Base-by-base conservation (phyloP, 1,139 yeast species). In the Waltiozyma sp. region DNA sequence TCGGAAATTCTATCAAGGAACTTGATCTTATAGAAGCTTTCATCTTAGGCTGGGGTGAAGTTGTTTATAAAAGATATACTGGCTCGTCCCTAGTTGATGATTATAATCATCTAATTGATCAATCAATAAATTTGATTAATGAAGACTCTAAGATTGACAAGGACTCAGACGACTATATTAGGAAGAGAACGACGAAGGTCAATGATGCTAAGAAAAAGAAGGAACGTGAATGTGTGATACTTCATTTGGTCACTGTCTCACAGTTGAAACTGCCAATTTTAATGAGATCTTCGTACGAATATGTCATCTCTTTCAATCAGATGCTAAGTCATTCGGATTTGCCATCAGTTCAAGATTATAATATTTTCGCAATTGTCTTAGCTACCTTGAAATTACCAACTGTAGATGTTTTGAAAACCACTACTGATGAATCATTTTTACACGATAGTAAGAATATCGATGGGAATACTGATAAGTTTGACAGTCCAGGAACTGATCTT, bases 11-110 rank as follows among this genome's bases (percentile, higher is more conserved):
- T 50, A 70, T 80, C 33, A 78, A 80, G 52, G 91, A 82, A 55
- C 60, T 83, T 52, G 93, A 83, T 53, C 61, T 81, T 38, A 67
- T 83, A 4, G 93, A 83, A 56, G 81, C 86, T 0, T 62, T 79
- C 21, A 58, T 81, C 18, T 65, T 81, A 26, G 91, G 91, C 0
- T 76, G 81, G 53, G 44, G 39, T 26, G 60, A 66, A 36, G 58
- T 78, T 26, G 66, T 68, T 46, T 79, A 80, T 54, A 70, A 70
- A 47, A 71, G 86, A 52, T 69, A 77, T 45, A 75, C 84, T 37
- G 80, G 83, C 15, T 67, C 76, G 19, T 38, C 43, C 4, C 26
- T 38, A 10, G 34, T 28, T 14, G 43, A 34, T 35, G 28, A 37
- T 14, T 19, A 21, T 15, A 11, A 37, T 23, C 18, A 18, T 19